Base-by-base conservation (phyloP, 352 stramenopile species). In the Globisporangium lucens region DNA sequence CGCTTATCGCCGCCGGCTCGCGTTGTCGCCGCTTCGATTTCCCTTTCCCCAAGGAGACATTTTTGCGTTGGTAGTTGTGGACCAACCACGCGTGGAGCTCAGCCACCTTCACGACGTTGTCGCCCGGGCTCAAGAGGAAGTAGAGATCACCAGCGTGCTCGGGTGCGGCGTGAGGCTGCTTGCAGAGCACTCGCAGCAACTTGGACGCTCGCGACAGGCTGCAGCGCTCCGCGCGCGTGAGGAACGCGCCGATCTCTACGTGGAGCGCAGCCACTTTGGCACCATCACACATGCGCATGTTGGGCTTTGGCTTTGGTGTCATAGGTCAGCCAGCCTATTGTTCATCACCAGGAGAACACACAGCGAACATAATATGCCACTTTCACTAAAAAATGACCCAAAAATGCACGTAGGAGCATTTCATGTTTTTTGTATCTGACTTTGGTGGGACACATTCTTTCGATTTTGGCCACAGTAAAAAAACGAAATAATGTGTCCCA, bases 1-100 rank as follows among this genome's bases (percentile, higher is more conserved):
- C 47, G 22, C 8, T 70, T 13, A 83, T 38, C 24, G 43, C 7
- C 13, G 5, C 22, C 33, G 58, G 5, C 7, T 38, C 36, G 22
- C 41, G 58, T 12, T 55, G 58, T 2, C 38, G 58, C 17, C 53
- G 53, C 53, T 17, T 59, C 3, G 29, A 29, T 8, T 27, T 43
- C 17, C n/a, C 20, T 12, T 59, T 24, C 6, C 1, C 22, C 7
- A 17, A 27, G 2, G 27, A 24, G 17, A 24, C 7, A 41, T n/a
- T 46, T 2, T 41, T 38, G 24, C 8, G 10, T 5, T 36, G 63
- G 20, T 33, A 53, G 49, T 35, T 59, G 6, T 15, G 29, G 27
- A 59, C 13, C 53, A 59, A 17, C 29, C 27, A 59, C 4, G 53
- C 13, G 29, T 59, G 53, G 53, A 59, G 53, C 53, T 38, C 53